Base-by-base conservation (phyloP, 1,284 basidiomycete genomes). In the Porodaedalea pini region DNA sequence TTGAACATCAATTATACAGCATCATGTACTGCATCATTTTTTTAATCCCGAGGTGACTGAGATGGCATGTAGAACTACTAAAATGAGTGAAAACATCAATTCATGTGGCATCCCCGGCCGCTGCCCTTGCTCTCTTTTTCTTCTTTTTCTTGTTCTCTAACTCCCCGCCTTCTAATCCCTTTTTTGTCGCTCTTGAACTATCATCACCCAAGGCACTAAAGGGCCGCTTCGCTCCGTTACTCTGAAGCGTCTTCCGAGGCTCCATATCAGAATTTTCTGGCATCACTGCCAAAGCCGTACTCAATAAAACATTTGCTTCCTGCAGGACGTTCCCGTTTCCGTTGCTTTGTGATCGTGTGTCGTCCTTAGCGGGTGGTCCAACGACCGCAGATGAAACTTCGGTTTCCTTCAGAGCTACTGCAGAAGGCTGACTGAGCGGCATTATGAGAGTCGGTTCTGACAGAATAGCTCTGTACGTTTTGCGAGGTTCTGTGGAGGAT, bases 361-460 rank as follows among this genome's bases (percentile, higher is more conserved):
- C 19, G 23, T 13, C 27, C 1, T 27, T 31, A 17, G 21, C 6
- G 25, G 40, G 23, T 15, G 37, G 29, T 27, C 19, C 7, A 29
- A 27, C 17, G 27, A 29, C 8, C 40, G 34, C 25, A 44, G 37
- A 21, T 37, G 41, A 40, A 11, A 10, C 17, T 5, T 15, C 23
- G 17, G 39, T 7, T 27, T 47, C 44, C 15, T 47, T 7, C 21
- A n/a, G 8, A 3, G 23, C 45, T 13, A 15, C 21, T 36, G 34
- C 10, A 19, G 48, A 21, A 21, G 31, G 19, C 43, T 51, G 23
- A 36, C 37, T 39, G 10, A 41, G 56, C 6, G 85, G 85, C 7
- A 88, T 70, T 10, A 90, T 76, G 7, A 88, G 67, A 53, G 69
- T 79, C 0, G 88, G 86, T 63, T 88, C 85, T 2, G 88, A 89